phyloP scores from a whole-genome alignment of 306 rosid species.

The Cucurbita moschata region DNA sequence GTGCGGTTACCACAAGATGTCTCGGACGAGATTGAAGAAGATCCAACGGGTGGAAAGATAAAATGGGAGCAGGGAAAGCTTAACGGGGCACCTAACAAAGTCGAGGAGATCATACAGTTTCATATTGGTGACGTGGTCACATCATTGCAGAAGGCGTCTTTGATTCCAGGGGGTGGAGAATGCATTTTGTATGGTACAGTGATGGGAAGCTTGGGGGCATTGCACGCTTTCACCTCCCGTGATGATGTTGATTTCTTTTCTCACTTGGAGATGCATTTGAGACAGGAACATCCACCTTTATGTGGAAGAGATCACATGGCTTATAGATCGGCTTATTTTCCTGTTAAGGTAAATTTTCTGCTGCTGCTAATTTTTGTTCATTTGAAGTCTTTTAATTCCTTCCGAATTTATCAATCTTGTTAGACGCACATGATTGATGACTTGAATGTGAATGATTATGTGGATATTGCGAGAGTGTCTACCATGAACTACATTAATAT shows the following conservation, averaged over 20 bases:
- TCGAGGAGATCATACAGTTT: constrained; percentile 88
- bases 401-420: not conserved
- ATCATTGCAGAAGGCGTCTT: constrained; percentile 87
- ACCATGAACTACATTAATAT: not conserved
- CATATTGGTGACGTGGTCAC: constrained; percentile 78
- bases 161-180: constrained; percentile 94
- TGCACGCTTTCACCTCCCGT: constrained; percentile 88
- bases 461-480: not conserved
- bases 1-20: constrained; percentile 84
- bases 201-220: constrained; percentile 96
- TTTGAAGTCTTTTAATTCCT: not conserved
- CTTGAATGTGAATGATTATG: not conserved
- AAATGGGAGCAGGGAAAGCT: constrained; percentile 96
- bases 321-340: constrained; percentile 90
- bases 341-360: constrained; percentile 53
- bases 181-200: constrained; percentile 78
- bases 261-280: constrained; percentile 93
- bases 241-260: constrained; percentile 97
- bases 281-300: constrained; percentile 94
- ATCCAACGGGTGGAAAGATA: constrained; percentile 94
- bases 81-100: constrained; percentile 94
- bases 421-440: not conserved
- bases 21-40: constrained; percentile 95
- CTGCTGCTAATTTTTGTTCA: not conserved
- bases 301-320: constrained; percentile 99